Conservation (phyloP, 768 basidiomycete genomes). For the Polyporus arcularius region DNA sequence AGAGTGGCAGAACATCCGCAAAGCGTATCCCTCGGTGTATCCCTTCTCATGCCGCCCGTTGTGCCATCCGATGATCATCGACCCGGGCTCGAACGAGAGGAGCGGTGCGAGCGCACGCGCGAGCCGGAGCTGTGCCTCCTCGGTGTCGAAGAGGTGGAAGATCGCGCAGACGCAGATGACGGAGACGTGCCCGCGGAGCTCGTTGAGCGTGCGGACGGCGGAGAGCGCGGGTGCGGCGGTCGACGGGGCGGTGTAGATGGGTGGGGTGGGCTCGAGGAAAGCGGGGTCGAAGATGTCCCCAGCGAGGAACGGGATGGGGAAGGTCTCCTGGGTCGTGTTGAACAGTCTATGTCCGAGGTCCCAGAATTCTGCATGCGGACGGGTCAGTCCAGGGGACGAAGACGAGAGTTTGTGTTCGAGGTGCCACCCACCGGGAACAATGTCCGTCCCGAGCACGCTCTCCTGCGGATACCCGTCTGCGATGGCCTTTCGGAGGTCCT, state of each 20-base stretch:
- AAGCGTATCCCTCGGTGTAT: slow-evolving; percentile 16
- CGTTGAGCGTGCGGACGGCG: slow-evolving; percentile 36
- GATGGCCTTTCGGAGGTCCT: slow-evolving; percentile 42
- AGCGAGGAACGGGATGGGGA: slow-evolving; percentile 55
- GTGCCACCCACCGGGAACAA: slow-evolving; percentile 35
- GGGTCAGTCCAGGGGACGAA: not conserved
- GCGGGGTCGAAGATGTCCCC: slow-evolving; percentile 55
- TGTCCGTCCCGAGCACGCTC: slow-evolving; percentile 41
- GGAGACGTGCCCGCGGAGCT: slow-evolving; percentile 47
- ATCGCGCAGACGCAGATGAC: slow-evolving; percentile 52
- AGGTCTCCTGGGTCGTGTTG: slow-evolving; percentile 48
- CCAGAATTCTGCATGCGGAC: slow-evolving; percentile 53
- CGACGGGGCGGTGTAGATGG: not conserved
- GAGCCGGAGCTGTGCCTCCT: slow-evolving; percentile 41
- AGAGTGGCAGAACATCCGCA: slow-evolving; percentile 36
- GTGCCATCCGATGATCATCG: slow-evolving; percentile 48
- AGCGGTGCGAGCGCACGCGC: slow-evolving; percentile 44
- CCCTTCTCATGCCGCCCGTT: slow-evolving; percentile 36
- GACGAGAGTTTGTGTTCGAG: not conserved
- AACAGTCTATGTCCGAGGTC: slow-evolving; percentile 63
- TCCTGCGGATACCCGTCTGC: slow-evolving; percentile 44
- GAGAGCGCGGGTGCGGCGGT: slow-evolving; percentile 27
- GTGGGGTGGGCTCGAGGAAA: slow-evolving; percentile 33
- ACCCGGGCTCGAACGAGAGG: slow-evolving; percentile 44
- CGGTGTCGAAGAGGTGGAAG: slow-evolving; percentile 48